Percentiles rank a stretch among this genome's conserved stretches.
Evolutionary conservation across 2,329 filamentous ascomycete genomes (phyloP).

Genomic region (Ascochyta clinopodiicola): DNA sequence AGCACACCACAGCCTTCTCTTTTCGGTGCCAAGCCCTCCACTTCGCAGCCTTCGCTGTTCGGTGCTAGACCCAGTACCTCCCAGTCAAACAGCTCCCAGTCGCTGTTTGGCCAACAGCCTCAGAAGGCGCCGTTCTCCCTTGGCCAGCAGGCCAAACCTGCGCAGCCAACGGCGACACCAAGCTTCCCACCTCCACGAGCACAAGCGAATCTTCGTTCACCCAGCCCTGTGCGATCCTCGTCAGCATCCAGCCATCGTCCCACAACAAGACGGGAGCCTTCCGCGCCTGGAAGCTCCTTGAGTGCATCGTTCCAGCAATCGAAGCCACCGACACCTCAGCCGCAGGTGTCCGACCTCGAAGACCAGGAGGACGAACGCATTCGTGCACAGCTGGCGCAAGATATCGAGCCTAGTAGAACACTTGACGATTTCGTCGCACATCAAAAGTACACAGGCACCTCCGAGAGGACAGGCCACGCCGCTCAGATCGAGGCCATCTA

Average conservation of each 20-base stretch:
- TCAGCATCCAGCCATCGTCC: slow-evolving; percentile 55
- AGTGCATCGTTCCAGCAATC: slow-evolving; percentile 38
- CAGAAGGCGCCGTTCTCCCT: slow-evolving; percentile 20
- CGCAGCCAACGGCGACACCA: slow-evolving; percentile 32
- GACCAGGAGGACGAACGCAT: slow-evolving; percentile 72
- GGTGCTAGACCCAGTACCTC: not conserved
- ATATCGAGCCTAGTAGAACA: slow-evolving; percentile 65
- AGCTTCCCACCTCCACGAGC: slow-evolving; percentile 59
- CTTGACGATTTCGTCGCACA: slow-evolving; percentile 72
- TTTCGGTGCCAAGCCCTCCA: slow-evolving; percentile 4
- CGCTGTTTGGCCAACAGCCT: slow-evolving; percentile 28
- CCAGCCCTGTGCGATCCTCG: slow-evolving; percentile 70
- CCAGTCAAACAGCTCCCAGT: slow-evolving; percentile 4
- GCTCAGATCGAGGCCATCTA: slow-evolving; percentile 64
- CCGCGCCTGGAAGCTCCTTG: slow-evolving; percentile 42
- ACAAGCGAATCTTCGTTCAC: slow-evolving; percentile 70
- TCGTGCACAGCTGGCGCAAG: slow-evolving; percentile 66
- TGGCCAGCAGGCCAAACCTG: slow-evolving; percentile 14
- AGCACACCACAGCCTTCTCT: slow-evolving; percentile 8
- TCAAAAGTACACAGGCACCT: slow-evolving; percentile 52
- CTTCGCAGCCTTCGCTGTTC: not conserved
- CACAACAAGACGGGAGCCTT: slow-evolving; percentile 35
- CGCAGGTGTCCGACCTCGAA: slow-evolving; percentile 43
- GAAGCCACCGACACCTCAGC: slow-evolving; percentile 49
- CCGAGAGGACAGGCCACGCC: slow-evolving; percentile 51